phyloP scores from a whole-genome alignment of 495 filamentous ascomycete genomes.

The Aspergillus asperescens region DNA sequence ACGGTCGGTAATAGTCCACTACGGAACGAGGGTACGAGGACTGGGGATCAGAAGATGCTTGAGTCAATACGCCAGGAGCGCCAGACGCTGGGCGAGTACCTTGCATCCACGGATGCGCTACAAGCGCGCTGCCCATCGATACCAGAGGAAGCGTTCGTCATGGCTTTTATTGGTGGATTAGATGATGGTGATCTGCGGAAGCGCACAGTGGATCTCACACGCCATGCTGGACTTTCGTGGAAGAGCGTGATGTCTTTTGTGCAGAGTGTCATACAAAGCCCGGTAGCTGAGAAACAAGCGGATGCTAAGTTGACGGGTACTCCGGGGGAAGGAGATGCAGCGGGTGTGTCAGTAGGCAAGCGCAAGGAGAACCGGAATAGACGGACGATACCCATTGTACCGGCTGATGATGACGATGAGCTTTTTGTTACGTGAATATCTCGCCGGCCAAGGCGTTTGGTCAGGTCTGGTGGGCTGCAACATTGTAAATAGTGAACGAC shows the following conservation, averaged over 20 bases:
- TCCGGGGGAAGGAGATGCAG: neutral
- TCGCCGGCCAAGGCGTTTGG: too few relatives aligned
- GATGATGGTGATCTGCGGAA: constrained; percentile 7
- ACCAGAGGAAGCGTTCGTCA: constrained; percentile 15
- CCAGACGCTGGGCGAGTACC: constrained; percentile 20
- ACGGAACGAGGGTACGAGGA: neutral
- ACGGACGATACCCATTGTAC: constrained; percentile 21
- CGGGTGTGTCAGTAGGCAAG: neutral
- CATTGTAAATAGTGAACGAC: neutral
- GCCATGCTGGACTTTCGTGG: constrained; percentile 24
- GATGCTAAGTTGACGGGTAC: neutral
- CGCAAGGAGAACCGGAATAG: constrained; percentile 7
- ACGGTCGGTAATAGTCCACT: neutral
- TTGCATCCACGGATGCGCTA: constrained; percentile 15
- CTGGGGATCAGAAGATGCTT: neutral
- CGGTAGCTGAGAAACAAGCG: neutral
- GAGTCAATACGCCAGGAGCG: constrained; percentile 6
- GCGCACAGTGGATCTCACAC: constrained; percentile 17
- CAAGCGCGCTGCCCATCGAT: neutral
- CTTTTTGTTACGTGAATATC: neutral
- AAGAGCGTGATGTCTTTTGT: constrained; percentile 9
- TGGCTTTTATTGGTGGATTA: constrained; percentile 27
- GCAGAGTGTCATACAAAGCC: neutral
- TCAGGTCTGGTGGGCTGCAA: too few relatives aligned
- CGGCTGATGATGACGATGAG: constrained; percentile 20